phyloP scores from a whole-genome alignment of 1,139 yeast species.

The Hyphopichia buzzinii region DNA sequence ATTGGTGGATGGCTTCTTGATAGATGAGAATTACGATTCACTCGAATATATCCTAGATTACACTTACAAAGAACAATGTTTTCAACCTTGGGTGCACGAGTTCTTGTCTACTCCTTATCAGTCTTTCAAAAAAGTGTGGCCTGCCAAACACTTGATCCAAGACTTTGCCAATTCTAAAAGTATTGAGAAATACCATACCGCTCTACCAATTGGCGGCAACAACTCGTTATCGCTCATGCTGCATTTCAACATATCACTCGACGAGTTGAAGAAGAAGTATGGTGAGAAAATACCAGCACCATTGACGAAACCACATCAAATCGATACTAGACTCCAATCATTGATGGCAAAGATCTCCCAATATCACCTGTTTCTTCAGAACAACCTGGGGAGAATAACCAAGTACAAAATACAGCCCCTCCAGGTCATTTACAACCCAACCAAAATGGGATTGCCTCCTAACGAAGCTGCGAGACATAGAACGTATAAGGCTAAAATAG shows the following conservation, averaged over 20 bases:
- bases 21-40: constrained; percentile 24
- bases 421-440: constrained; percentile 34
- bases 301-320: not conserved
- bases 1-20: constrained; percentile 26
- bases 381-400: constrained; percentile 17
- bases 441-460: constrained; percentile 31
- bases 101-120: constrained; percentile 22
- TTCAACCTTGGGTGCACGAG: constrained; percentile 16
- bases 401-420: constrained; percentile 26
- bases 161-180: constrained; percentile 22
- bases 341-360: constrained; percentile 13
- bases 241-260: not conserved
- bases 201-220: not conserved
- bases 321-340: not conserved
- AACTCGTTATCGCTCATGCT: not conserved
- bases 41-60: constrained; percentile 27
- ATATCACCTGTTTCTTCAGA: constrained; percentile 21
- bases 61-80: constrained; percentile 20
- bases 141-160: constrained; percentile 34
- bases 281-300: not conserved
- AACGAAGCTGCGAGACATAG: constrained; percentile 27
- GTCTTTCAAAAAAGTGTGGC: constrained; percentile 29
- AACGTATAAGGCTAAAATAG: constrained; percentile 23
- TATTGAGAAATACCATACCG: constrained; percentile 9
- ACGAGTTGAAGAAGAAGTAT: not conserved